Evolutionary conservation across 2,329 filamentous ascomycete genomes (phyloP).

Genomic region (Lasiodiplodia gonubiensis): DNA sequence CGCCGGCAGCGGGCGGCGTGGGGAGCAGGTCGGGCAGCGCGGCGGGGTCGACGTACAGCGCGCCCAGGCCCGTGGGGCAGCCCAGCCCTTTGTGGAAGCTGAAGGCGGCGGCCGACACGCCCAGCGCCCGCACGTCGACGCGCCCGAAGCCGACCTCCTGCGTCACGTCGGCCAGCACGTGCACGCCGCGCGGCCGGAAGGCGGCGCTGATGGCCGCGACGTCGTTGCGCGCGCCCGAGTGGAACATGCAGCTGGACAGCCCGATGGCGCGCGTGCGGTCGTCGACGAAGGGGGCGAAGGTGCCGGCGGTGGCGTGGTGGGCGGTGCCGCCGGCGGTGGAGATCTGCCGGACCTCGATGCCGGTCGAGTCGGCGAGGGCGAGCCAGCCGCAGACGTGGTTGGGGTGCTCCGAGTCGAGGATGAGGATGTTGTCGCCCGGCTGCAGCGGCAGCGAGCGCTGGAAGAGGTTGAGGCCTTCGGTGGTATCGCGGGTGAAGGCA

Average conservation of each 20-base stretch:
- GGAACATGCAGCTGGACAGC: conserved; percentile 3
- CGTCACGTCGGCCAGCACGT: conserved; percentile 2
- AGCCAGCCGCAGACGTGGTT: conserved; percentile 7
- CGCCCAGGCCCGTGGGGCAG: background rate
- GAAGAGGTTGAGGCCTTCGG: conserved; percentile 1
- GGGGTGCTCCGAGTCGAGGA: conserved; percentile 8
- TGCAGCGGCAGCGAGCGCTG: background rate
- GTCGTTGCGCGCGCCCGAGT: conserved; percentile 4
- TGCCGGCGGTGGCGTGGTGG: background rate
- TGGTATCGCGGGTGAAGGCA: conserved; percentile 8
- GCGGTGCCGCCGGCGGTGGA: background rate
- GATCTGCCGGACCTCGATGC: background rate
- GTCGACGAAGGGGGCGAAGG: conserved; percentile 4
- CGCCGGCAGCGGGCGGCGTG: background rate
- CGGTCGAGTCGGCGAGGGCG: background rate
- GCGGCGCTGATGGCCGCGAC: background rate
- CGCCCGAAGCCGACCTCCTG: background rate
- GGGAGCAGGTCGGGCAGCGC: too few relatives aligned
- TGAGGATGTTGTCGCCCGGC: conserved; percentile 7
- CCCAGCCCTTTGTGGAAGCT: conserved; percentile 2
- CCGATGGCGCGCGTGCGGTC: conserved; percentile 5
- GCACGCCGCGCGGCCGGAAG: background rate
- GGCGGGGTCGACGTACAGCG: background rate
- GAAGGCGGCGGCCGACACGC: background rate
- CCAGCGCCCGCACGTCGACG: background rate